These are phyloP conservation scores for rapeseed (Brassica napus) DNA, from an alignment of 345 rosid genomes.

Conservation along the genomic window DNA sequence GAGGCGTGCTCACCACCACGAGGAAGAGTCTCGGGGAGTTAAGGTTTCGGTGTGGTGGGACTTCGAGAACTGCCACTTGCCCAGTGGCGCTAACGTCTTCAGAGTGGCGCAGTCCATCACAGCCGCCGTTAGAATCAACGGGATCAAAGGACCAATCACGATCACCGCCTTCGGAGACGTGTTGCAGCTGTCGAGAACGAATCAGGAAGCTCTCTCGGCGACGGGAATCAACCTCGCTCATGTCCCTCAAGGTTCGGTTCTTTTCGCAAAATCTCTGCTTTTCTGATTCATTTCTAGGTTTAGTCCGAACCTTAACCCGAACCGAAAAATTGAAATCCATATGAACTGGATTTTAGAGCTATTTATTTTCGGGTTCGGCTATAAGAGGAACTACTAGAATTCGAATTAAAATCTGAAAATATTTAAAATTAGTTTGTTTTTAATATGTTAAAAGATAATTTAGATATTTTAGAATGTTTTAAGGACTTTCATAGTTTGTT, in stretches of 20 bases:
- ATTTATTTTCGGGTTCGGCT: too few species aligned
- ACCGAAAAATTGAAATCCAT: too few species aligned
- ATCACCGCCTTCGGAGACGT: slow-evolving; percentile 86
- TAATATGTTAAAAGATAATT: too few species aligned
- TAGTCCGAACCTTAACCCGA: too few species aligned
- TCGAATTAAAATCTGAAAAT: too few species aligned
- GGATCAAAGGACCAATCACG: slow-evolving; percentile 79
- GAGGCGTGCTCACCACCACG: slow-evolving; percentile 43
- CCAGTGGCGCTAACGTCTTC: slow-evolving; percentile 60
- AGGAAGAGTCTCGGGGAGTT: slow-evolving; percentile 48
- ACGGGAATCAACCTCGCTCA: slow-evolving; percentile 78
- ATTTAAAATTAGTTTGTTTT: too few species aligned
- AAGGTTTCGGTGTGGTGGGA: slow-evolving; percentile 86
- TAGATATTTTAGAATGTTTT: too few species aligned
- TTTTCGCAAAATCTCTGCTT: neutral
- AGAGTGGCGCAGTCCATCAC: slow-evolving; percentile 58
- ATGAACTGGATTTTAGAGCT: too few species aligned
- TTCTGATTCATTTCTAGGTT: neutral
- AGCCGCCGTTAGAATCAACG: slow-evolving; percentile 60
- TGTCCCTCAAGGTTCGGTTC: slow-evolving; percentile 60
- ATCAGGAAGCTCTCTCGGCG: slow-evolving; percentile 70
- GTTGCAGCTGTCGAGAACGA: slow-evolving; percentile 59
- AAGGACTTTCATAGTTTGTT: too few species aligned
- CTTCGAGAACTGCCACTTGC: slow-evolving; percentile 80
- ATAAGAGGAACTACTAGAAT: too few species aligned